These are phyloP conservation scores for Xerocomus potaroensis DNA, from an alignment of 768 basidiomycete genomes.

Conservation along the genomic window DNA sequence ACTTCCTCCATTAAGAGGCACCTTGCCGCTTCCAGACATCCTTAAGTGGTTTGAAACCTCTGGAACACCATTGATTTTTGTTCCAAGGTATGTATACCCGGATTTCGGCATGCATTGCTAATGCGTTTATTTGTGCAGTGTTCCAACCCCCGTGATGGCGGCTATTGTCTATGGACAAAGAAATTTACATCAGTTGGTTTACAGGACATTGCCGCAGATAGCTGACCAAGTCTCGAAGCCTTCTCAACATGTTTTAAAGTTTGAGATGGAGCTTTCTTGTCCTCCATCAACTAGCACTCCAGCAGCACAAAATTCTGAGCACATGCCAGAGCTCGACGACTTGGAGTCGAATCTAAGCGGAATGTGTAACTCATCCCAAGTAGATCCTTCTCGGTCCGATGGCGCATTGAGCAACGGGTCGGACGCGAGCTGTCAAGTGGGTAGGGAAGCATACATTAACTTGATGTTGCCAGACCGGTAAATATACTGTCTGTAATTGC, in stretches of 20 bases:
- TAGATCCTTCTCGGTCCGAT: not conserved
- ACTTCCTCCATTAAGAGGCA: constrained; percentile 45
- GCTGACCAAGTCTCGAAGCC: constrained; percentile 3
- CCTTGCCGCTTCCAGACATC: constrained; percentile 37
- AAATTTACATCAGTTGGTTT: constrained; percentile 45
- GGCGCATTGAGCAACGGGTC: not conserved
- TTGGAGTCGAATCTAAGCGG: not conserved
- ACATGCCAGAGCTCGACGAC: not conserved
- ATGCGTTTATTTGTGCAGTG: constrained; percentile 26
- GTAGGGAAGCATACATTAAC: constrained; percentile 38
- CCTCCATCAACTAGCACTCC: not conserved
- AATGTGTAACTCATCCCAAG: not conserved
- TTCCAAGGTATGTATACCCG: constrained; percentile 42
- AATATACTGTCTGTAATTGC: constrained; percentile 2
- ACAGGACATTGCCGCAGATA: constrained; percentile 33
- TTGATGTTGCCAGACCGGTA: constrained; percentile 59
- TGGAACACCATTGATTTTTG: constrained; percentile 37
- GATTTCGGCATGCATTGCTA: not conserved
- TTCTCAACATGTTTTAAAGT: constrained; percentile 31
- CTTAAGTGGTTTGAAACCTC: constrained; percentile 42
- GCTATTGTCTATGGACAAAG: constrained; percentile 29
- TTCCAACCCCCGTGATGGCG: constrained; percentile 35
- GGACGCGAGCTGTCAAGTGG: constrained; percentile 32
- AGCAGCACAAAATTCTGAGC: not conserved
- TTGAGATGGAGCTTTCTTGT: constrained; percentile 35